Evolutionary conservation across 2,329 filamentous ascomycete genomes (phyloP).

Genomic region (Nemania sp.): DNA sequence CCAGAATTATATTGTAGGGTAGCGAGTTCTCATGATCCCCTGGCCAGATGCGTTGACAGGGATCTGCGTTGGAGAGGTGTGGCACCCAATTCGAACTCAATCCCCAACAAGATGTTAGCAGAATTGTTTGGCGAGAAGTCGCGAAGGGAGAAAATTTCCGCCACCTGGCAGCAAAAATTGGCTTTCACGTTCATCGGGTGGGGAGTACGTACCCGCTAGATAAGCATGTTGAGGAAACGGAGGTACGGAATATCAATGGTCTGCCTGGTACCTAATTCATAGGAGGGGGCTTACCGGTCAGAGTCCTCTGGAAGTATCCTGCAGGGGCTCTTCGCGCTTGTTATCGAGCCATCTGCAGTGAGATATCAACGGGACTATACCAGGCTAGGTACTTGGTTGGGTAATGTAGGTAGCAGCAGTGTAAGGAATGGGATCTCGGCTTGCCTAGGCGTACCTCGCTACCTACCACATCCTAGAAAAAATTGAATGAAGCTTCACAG

Average conservation of each 20-base stretch:
- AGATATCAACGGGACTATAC: slow-evolving; percentile 1
- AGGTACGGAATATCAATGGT: slow-evolving; percentile 1
- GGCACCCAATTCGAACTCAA: slow-evolving; percentile 59
- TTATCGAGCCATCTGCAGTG: neutral
- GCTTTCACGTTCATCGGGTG: slow-evolving; percentile 21
- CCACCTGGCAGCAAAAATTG: slow-evolving; percentile 29
- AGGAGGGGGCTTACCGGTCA: neutral
- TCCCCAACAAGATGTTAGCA: slow-evolving; percentile 53
- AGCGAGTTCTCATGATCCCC: slow-evolving; percentile 9
- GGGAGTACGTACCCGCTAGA: slow-evolving; percentile 13
- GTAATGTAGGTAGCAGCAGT: too few relatives aligned
- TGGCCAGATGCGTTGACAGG: slow-evolving; percentile 16
- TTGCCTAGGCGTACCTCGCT: too few relatives aligned
- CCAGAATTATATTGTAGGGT: slow-evolving; percentile 7
- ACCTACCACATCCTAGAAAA: slow-evolving; percentile 22
- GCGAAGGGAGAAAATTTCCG: slow-evolving; percentile 12
- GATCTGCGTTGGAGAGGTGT: slow-evolving; percentile 34
- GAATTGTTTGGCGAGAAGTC: slow-evolving; percentile 47
- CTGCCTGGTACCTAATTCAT: too few relatives aligned
- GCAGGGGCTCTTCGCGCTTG: neutral
- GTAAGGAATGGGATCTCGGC: slow-evolving; percentile 7
- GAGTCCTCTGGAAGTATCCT: neutral
- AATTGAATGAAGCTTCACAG: slow-evolving; percentile 27
- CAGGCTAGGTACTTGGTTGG: slow-evolving; percentile 1
- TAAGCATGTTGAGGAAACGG: slow-evolving; percentile 32